phyloP scores from a whole-genome alignment of 306 rosid species.

The Trichosanthes truncata region DNA sequence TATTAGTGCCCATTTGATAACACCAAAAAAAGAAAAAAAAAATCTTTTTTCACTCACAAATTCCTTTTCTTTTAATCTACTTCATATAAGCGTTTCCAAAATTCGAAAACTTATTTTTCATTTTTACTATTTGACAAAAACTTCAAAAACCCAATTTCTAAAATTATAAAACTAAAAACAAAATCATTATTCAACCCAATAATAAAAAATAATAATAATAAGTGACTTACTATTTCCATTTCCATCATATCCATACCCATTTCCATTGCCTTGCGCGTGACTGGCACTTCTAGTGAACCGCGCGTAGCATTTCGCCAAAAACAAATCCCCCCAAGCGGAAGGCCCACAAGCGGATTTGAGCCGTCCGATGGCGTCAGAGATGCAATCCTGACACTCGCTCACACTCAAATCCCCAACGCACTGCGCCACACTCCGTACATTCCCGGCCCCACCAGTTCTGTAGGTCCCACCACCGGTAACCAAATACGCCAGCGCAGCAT shows the following conservation, averaged over 20 bases:
- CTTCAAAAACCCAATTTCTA: neutral
- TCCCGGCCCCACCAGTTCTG: constrained; percentile 26
- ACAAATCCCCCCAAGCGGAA: constrained; percentile 50
- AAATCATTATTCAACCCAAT: no score
- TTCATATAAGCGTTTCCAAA: neutral
- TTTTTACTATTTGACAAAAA: neutral
- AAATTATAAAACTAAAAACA: neutral
- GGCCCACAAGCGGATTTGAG: constrained; percentile 57
- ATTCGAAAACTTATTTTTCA: neutral
- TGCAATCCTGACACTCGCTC: constrained; percentile 71
- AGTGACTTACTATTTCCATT: constrained; percentile 39
- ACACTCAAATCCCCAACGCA: constrained; percentile 78
- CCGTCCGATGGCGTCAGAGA: constrained; percentile 68
- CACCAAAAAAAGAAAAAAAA: no score
- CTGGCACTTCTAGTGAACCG: constrained; percentile 43
- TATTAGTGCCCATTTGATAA: neutral
- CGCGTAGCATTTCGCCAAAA: constrained; percentile 84
- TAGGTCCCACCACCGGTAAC: constrained; percentile 28
- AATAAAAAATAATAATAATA: no score
- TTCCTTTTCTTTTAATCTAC: neutral
- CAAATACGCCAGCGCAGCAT: constrained; percentile 42
- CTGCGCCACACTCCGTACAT: constrained; percentile 53
- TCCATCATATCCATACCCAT: constrained; percentile 25
- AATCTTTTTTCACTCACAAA: neutral
- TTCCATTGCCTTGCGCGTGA: constrained; percentile 25